Evolutionary conservation across 495 filamentous ascomycete genomes (phyloP).

Genomic region (Penicillium dipodomyicola): DNA sequence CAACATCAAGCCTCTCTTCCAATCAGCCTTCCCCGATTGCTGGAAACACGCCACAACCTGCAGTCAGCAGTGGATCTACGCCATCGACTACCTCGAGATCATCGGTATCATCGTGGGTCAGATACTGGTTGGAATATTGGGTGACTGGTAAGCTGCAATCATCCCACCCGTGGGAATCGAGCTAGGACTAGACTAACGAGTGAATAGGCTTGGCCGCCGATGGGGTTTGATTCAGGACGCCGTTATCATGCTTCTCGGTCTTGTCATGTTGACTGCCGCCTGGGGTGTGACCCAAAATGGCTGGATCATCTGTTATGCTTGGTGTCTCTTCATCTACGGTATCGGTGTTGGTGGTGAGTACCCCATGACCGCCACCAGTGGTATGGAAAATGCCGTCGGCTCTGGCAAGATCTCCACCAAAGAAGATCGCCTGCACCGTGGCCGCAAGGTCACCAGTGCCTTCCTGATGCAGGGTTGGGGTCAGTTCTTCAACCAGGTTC

Average conservation of each 20-base stretch:
- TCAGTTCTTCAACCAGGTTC: constrained; percentile 83
- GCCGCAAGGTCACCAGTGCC: constrained; percentile 85
- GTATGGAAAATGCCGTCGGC: constrained; percentile 86
- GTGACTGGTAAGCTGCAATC: constrained; percentile 48
- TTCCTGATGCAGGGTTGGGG: constrained; percentile 98
- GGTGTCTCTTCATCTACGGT: constrained; percentile 86
- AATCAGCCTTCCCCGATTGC: constrained; percentile 65
- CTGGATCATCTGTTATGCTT: constrained; percentile 91
- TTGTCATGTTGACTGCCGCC: constrained; percentile 80
- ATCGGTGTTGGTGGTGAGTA: constrained; percentile 93
- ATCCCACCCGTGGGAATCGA: background rate
- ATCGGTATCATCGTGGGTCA: constrained; percentile 87
- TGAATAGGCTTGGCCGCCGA: constrained; percentile 69
- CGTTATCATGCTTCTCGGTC: constrained; percentile 84
- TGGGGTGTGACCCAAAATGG: constrained; percentile 82
- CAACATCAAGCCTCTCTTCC: constrained; percentile 75
- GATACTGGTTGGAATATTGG: constrained; percentile 65
- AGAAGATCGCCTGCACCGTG: constrained; percentile 88
- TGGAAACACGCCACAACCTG: constrained; percentile 67
- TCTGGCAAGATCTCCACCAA: constrained; percentile 82
- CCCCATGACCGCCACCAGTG: constrained; percentile 91
- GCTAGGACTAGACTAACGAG: background rate
- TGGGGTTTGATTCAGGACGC: constrained; percentile 93
- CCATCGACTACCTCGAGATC: constrained; percentile 83
- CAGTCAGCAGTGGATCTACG: constrained; percentile 68